phyloP scores from a whole-genome alignment of 208 protist species.

The Acanthamoeba lenticulata region DNA sequence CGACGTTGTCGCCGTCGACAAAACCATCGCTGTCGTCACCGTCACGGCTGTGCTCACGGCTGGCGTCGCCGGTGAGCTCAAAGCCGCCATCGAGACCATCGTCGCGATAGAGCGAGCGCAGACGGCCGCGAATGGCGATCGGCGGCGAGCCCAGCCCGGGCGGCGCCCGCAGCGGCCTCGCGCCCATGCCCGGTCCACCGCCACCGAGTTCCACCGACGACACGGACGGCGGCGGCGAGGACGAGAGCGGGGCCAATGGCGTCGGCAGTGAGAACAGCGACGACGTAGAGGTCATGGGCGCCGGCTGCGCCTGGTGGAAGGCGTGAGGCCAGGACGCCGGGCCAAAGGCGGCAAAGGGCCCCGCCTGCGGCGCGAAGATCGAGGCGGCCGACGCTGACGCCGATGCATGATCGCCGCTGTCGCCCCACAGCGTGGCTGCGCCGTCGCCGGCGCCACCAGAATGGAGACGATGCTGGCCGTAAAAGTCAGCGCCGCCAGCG shows the following conservation, averaged over 20 bases:
- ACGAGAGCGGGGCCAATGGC: too few relatives aligned
- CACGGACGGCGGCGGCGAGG: neutral
- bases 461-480: too few relatives aligned
- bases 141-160: neutral
- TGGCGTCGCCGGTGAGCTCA: neutral
- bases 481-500: neutral
- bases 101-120: neutral
- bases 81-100: neutral
- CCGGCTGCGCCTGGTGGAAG: neutral
- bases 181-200: too few relatives aligned
- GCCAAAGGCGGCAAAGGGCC: neutral
- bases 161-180: neutral
- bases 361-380: neutral
- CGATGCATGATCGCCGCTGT: too few relatives aligned
- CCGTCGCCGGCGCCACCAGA: too few relatives aligned
- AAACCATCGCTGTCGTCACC: too few relatives aligned
- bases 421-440: too few relatives aligned
- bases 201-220: too few relatives aligned
- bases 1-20: too few relatives aligned
- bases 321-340: neutral
- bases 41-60: too few relatives aligned
- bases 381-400: neutral
- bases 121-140: neutral
- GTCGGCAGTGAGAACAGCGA: conserved; percentile 5
- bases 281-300: neutral